Evolutionary conservation across 495 filamentous ascomycete species (phyloP).

Genomic region (Durotheca rogersii): DNA sequence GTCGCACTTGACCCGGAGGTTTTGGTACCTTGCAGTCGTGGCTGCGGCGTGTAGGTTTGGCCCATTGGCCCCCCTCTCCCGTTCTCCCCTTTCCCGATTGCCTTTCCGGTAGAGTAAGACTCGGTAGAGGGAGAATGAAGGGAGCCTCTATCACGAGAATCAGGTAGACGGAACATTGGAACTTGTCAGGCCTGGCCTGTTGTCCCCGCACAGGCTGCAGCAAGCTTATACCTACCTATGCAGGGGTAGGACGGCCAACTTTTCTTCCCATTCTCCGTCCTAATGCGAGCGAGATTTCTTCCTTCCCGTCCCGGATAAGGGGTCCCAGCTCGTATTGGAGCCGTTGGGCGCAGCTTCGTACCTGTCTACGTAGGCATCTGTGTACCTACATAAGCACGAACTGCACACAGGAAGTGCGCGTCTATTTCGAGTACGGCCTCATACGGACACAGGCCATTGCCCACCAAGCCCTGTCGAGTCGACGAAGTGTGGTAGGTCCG

Average conservation of each 20-base stretch:
- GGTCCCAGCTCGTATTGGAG: conserved; percentile 33
- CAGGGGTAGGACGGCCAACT: too few relatives aligned
- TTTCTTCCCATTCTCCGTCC: conserved; percentile 6
- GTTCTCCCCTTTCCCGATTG: conserved; percentile 8
- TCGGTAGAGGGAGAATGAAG: conserved; percentile 20
- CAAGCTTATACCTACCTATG: too few relatives aligned
- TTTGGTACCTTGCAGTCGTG: conserved; percentile 25
- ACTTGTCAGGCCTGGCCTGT: conserved; percentile 17
- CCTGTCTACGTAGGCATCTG: conserved; percentile 15
- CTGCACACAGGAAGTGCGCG: conserved; percentile 9
- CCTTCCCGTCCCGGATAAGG: conserved; percentile 19
- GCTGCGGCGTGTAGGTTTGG: background rate
- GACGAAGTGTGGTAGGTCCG: conserved; percentile 2
- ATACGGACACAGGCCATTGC: conserved; percentile 9
- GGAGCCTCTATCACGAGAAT: conserved; percentile 18
- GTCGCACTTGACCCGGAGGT: conserved; percentile 23
- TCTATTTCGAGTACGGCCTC: conserved; percentile 21
- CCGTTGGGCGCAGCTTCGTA: conserved; percentile 17
- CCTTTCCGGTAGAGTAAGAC: too few relatives aligned
- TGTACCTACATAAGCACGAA: too few relatives aligned
- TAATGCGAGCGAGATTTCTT: conserved; percentile 12
- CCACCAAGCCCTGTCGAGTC: conserved; percentile 9
- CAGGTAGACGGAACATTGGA: conserved; percentile 22
- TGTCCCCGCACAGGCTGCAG: conserved; percentile 27
- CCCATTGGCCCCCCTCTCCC: background rate